Base-by-base conservation (phyloP, 2,329 filamentous ascomycete genomes). In the Setomelanomma holmii region DNA sequence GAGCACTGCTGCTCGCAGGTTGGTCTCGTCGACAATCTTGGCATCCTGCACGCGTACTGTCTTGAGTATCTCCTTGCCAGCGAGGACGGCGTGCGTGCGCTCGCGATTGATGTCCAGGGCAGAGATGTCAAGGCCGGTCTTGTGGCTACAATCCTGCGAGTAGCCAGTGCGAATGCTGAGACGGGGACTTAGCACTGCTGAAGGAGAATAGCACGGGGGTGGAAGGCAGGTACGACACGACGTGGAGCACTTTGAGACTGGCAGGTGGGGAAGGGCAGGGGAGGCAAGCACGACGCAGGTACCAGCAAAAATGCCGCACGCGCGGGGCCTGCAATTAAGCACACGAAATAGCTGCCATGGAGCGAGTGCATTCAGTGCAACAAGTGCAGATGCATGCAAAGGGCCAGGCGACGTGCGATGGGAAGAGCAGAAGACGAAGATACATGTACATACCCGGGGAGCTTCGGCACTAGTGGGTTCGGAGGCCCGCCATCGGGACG, bases 51-150 rank as follows among this genome's bases (percentile, higher is more conserved):
- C 80, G 45, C 80, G 81, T 56, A 88, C 80, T 2, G 85, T 88
- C 72, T 87, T 87, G 63, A 88, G 80, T 50, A 88, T 87, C 60
- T 88, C 84, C 58, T 84, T 84, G 45, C 86, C 86, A 36, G 84
- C 86, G 59, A 88, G 80, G 48, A 88, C 79, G 46, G 85, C 86
- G 77, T 87, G 85, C 53, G 84, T 87, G 51, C 81, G 79, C 49
- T 82, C 78, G 35, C 85, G 83, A 55, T 86, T 88, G 71, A 86
- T 83, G 69, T 87, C 85, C 45, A 88, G 76, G 33, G 86, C 83
- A 38, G 82, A 75, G 63, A 88, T 87, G 56, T 85, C 81, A 46
- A 88, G 80, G 40, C 85, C 85, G n/a, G 86, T 88, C 62, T 81
- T 83, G 71, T 88, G 84, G 64, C 80, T 83, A 51, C 84, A 78